Percentiles rank a stretch among this genome's conserved stretches.
These are phyloP conservation scores for Bodo saltans DNA, from an alignment of 78 protist genomes.

Conservation along the genomic window DNA sequence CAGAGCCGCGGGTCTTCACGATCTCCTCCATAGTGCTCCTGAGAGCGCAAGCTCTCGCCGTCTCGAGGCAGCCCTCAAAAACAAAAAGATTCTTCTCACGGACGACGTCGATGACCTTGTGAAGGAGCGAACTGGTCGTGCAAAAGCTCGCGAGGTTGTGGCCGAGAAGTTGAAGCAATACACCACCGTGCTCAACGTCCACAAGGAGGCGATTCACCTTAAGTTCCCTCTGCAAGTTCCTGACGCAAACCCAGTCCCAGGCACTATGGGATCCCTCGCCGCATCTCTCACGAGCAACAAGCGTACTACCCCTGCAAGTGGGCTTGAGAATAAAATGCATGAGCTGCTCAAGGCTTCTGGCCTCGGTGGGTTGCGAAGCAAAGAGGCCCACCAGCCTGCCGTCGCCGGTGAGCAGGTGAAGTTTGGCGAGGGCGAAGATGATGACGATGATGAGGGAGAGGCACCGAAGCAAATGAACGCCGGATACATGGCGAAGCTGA, in stretches of 20 bases:
- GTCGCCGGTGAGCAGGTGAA: neutral
- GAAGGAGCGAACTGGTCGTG: neutral
- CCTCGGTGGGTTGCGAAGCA: slow-evolving; percentile 12
- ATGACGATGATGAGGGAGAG: neutral
- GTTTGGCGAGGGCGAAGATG: slow-evolving; percentile 10
- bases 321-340: neutral
- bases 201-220: too few relatives aligned
- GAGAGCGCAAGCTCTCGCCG: too few relatives aligned
- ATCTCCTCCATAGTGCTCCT: too few relatives aligned
- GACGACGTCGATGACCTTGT: too few relatives aligned
- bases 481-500: neutral
- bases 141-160: neutral
- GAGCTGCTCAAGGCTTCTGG: neutral
- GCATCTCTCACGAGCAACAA: neutral
- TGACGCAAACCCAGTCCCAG: neutral
- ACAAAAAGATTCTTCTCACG: too few relatives aligned
- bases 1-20: too few relatives aligned
- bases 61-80: too few relatives aligned
- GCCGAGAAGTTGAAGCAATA: neutral
- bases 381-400: neutral
- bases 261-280: neutral
- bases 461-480: neutral
- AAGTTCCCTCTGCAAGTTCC: neutral
- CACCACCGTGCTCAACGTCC: neutral
- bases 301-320: neutral